These are phyloP conservation scores for Fusarium multiceps DNA, from an alignment of 2,329 filamentous ascomycete species.

Conservation along the genomic window DNA sequence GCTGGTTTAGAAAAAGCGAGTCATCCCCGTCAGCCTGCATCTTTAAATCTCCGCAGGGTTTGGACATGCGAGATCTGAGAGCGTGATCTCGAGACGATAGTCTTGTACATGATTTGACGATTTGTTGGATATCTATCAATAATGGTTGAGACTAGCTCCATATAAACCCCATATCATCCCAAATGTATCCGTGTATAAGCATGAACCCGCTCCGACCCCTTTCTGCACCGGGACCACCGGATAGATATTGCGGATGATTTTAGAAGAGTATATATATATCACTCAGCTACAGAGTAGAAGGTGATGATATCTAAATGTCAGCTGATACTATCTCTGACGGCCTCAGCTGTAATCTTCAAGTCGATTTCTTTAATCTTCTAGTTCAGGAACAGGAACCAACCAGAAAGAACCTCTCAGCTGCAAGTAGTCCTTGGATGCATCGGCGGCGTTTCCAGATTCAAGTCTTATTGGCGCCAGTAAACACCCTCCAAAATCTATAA, in stretches of 20 bases:
- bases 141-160: conserved; percentile 1
- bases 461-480: conserved; percentile 21
- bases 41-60: not conserved
- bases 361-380: not conserved
- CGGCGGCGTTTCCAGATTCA: conserved; percentile 22
- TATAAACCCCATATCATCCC: conserved; percentile 1
- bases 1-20: not conserved
- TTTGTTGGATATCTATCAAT: not conserved
- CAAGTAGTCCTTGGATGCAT: conserved; percentile 20
- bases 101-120: not conserved
- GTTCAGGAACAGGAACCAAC: conserved; percentile 32
- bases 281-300: not conserved
- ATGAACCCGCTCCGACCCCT: conserved; percentile 10
- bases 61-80: not conserved
- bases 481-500: conserved; percentile 18
- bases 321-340: not conserved
- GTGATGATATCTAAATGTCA: not conserved
- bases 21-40: not conserved
- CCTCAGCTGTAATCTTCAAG: not conserved
- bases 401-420: conserved; percentile 2
- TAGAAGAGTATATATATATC: not conserved
- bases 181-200: not conserved
- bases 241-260: not conserved
- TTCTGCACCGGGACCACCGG: not conserved
- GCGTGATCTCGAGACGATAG: not conserved